Base-by-base conservation (phyloP, 345 rosid species). In the Noccaea bulbosa region DNA sequence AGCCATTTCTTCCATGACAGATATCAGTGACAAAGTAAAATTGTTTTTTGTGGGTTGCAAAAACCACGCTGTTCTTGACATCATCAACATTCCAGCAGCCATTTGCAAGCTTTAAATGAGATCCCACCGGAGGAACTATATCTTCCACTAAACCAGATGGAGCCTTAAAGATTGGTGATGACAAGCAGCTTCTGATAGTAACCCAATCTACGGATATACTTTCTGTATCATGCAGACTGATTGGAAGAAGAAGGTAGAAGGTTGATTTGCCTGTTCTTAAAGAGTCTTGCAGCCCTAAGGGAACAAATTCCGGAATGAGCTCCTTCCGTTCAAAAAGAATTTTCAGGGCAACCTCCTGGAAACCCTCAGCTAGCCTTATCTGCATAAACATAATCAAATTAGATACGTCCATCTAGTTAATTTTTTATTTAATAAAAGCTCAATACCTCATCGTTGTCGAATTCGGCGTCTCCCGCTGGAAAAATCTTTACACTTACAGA, bases 211-310 rank as follows among this genome's bases (percentile, higher is more conserved):
- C 81, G 10, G 38, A 63, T 72, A 87, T 53, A 41, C 72, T 60
- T 76, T 59, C 83, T 46, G 47, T 27, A 61, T 71, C 74, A 45
- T 55, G 50, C 47, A 77, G 67, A 71, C 69, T 62, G 69, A 88
- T 69, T 8, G 98, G 98, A 73, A 93, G 97, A 80, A 93, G 80
- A 61, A 93, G 83, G 76, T 93, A 93, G 80, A 82, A 86, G 44
- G 87, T 83, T 17, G 86, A 78, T n/a, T 73, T 67, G 68, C 80
- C 67, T 63, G 83, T 77, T 77, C 65, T 40, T 73, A 38, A n/a
- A 65, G 73, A 71, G 53, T 61, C 69, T 51, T 83, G 53, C 70
- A 72, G 62, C 72, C 88, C 94, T 70, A 88, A 77, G 51, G 79
- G 74, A 79, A 90, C 85, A 80, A 39, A 76, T 14, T 85, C 88